Percentiles rank a stretch among this genome's conserved stretches.
Conservation (phyloP, 371 early-diverging fungal species). For the Rhizopus sp. region DNA sequence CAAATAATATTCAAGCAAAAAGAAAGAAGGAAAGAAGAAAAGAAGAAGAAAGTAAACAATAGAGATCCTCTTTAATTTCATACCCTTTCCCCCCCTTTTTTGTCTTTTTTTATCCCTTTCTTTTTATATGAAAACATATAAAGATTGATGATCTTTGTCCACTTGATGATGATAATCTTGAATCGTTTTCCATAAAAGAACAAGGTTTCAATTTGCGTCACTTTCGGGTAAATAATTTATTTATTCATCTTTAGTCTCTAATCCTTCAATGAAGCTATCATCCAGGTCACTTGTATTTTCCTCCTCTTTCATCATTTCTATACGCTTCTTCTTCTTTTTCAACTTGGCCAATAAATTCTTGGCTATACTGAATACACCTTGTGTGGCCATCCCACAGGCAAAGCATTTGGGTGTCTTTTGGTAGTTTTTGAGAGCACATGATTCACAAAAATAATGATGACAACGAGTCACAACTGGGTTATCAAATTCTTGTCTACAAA, state of each 20-base stretch:
- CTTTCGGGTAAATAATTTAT: too few species aligned
- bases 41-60: background rate
- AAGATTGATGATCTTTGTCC: too few species aligned
- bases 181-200: too few species aligned
- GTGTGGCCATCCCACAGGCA: constrained; percentile 84
- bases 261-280: constrained; percentile 35
- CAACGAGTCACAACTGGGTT: constrained; percentile 93
- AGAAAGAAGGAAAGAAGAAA: background rate
- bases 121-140: too few species aligned
- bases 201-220: too few species aligned
- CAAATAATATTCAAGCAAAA: background rate
- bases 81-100: too few species aligned
- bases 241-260: constrained; percentile 23
- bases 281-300: constrained; percentile 40
- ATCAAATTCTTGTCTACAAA: constrained; percentile 86
- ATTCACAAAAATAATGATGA: constrained; percentile 94
- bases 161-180: too few species aligned
- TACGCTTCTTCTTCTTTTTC: constrained; percentile 45
- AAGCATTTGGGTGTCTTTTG: constrained; percentile 88
- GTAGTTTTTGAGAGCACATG: constrained; percentile 86
- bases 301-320: constrained; percentile 28
- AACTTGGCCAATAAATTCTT: constrained; percentile 77
- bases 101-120: too few species aligned
- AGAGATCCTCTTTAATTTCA: too few species aligned
- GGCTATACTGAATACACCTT: constrained; percentile 85